These are phyloP conservation scores for Neurospora sp. DNA, from an alignment of 495 filamentous ascomycete genomes.

Conservation along the genomic window DNA sequence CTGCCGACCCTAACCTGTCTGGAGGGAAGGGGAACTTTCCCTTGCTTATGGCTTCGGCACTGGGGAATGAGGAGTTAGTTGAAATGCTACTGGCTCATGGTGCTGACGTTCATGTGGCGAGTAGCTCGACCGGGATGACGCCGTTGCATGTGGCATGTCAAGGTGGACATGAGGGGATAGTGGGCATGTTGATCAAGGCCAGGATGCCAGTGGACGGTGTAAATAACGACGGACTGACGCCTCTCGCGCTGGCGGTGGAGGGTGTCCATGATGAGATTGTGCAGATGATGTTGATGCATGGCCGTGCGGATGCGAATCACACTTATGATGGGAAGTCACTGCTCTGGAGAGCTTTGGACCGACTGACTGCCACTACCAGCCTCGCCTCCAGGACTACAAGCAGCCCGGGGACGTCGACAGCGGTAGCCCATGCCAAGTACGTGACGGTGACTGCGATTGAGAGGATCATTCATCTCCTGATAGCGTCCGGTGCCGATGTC, in stretches of 20 bases:
- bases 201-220: constrained; percentile 6
- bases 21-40: constrained; percentile 3
- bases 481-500: constrained; percentile 3
- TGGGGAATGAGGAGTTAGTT: constrained; percentile 9
- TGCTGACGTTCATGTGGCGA: constrained; percentile 10
- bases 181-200: constrained; percentile 8
- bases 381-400: neutral
- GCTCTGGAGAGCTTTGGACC: constrained; percentile 1
- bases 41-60: constrained; percentile 10
- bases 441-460: neutral
- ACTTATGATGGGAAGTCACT: constrained; percentile 1
- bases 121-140: constrained; percentile 5
- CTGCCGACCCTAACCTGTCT: constrained; percentile 11
- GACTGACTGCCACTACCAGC: neutral
- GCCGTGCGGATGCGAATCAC: constrained; percentile 19
- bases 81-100: constrained; percentile 15
- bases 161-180: constrained; percentile 8
- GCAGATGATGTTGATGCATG: constrained; percentile 14
- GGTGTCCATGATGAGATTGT: constrained; percentile 21
- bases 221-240: constrained; percentile 17
- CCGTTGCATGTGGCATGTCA: constrained; percentile 14
- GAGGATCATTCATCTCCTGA: constrained; percentile 2
- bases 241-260: constrained; percentile 24
- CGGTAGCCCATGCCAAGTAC: neutral
- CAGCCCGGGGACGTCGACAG: neutral